These are phyloP conservation scores for Vaccinium macrocarpon DNA, from an alignment of 148 eudicot species.

Conservation along the genomic window DNA sequence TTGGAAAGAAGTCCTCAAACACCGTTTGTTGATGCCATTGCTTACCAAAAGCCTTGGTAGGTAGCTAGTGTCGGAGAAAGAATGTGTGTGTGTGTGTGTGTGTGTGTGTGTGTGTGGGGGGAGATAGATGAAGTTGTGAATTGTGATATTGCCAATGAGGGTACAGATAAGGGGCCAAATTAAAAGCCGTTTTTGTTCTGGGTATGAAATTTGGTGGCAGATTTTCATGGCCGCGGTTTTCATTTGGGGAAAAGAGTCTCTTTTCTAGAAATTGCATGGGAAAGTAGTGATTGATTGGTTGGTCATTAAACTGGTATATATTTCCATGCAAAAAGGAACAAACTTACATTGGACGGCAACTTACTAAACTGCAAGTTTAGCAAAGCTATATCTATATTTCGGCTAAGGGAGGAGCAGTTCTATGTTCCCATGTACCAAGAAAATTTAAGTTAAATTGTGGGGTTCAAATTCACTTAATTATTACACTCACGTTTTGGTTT, in stretches of 20 bases:
- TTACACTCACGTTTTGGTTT: neutral
- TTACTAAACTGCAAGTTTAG: neutral
- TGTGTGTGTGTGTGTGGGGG: neutral
- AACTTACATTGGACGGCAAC: neutral
- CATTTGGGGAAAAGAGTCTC: neutral
- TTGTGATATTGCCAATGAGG: slow-evolving; percentile 7
- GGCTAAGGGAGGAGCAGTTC: neutral
- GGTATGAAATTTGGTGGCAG: neutral
- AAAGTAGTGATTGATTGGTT: slow-evolving; percentile 11
- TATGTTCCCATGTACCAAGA: neutral
- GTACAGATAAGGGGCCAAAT: slow-evolving; percentile 19
- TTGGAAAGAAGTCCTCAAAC: slow-evolving; percentile 25
- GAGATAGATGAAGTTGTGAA: neutral
- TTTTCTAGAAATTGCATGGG: slow-evolving; percentile 34
- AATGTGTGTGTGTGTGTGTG: too few relatives aligned
- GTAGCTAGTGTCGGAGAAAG: neutral
- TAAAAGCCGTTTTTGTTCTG: neutral
- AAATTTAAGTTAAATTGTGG: neutral
- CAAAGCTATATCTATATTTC: neutral
- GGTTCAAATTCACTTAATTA: neutral
- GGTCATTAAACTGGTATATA: neutral
- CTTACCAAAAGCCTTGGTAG: neutral
- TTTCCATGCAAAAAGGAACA: neutral
- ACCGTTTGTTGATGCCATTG: slow-evolving; percentile 13
- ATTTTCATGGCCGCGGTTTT: neutral